Evolutionary conservation across 148 eudicot species (phyloP), one percentile per base, ranked within the genome.

Genomic region (Fagopyrum homotropicum): DNA sequence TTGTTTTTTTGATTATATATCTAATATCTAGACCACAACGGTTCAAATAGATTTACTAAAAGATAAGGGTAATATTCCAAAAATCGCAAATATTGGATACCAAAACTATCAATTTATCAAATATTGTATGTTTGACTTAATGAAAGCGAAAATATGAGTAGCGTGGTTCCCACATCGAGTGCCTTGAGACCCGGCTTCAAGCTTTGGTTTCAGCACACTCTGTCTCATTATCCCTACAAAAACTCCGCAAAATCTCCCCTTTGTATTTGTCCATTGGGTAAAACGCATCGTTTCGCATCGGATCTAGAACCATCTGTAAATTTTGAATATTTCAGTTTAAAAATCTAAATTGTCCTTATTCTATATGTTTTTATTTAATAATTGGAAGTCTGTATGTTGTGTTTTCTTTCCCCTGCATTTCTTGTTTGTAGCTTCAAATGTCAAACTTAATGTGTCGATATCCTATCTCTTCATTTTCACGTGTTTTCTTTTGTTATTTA

Each of bases 151-250:
- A 56, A 29, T n/a, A 11, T 57, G 47, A 15, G 56, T 77, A 69
- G 55, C 48, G 19, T 69, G 69, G 74, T 77, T 44, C 73, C 81
- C 81, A 48, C 69, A 44, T 72, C 76, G n/a, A 7, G 68, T 80
- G 82, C 79, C 82, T 76, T 80, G 51, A 72, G 73, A 72, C 75
- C 73, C 82, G 79, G 72, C 72, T 72, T 60, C 45, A 74, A 74
- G 60, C 52, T 72, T 22, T 72, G 44, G 17, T n/a, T 29, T 9
- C 12, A 59, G 30, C 68, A 61, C 46, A 63, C 71, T 66, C 47
- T 57, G 63, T 57, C 63, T 19, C 63, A 19, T 9, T 49, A 49
- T 49, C 52, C 52, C 52, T 49, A 49, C 52, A 6, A 49, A 8
- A 9, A 7, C 51, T 48, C 51, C 51, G 51, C 51, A 1, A 49